Percentiles rank a stretch among this genome's conserved stretches.
phyloP scores from a whole-genome alignment of 768 basidiomycete species.

The Boletus subcaerulescens region DNA sequence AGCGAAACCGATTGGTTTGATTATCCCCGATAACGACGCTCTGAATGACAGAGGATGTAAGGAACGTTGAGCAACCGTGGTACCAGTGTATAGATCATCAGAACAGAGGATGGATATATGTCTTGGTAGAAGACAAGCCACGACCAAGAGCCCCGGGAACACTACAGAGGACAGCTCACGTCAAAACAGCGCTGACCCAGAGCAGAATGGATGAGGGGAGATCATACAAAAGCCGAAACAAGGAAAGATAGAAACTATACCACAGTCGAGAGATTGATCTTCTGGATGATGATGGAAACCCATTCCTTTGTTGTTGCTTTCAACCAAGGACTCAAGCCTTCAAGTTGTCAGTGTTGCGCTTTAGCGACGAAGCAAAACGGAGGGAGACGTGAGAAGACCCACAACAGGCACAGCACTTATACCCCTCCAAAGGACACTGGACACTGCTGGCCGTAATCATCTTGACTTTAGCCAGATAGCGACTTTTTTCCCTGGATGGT shows the following conservation, averaged over 20 bases:
- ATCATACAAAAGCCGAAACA: not conserved
- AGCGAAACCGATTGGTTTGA: not conserved
- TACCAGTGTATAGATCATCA: not conserved
- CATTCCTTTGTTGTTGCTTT: conserved; percentile 9
- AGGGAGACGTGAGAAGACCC: conserved; percentile 19
- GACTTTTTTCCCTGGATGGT: not conserved
- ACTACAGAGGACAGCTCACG: conserved; percentile 3
- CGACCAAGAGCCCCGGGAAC: not conserved
- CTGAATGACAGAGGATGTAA: conserved; percentile 12
- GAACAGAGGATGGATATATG: conserved; percentile 2
- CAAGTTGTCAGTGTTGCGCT: conserved; percentile 1
- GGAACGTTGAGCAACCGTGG: not conserved
- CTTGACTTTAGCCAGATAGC: conserved; percentile 3
- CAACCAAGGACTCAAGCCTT: conserved; percentile 9
- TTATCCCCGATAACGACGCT: not conserved
- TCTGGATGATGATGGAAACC: conserved; percentile 8
- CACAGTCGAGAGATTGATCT: conserved; percentile 7
- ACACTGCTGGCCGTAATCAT: conserved; percentile 10
- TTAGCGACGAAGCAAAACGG: conserved; percentile 11
- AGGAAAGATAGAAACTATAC: conserved; percentile 8
- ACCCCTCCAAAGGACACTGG: not conserved
- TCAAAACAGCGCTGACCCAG: conserved; percentile 5
- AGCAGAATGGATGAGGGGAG: conserved; percentile 6
- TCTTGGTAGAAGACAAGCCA: not conserved
- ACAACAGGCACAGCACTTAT: conserved; percentile 13